These are phyloP conservation scores for Pulveroboletus sp. DNA, from an alignment of 768 basidiomycete species.

Conservation along the genomic window DNA sequence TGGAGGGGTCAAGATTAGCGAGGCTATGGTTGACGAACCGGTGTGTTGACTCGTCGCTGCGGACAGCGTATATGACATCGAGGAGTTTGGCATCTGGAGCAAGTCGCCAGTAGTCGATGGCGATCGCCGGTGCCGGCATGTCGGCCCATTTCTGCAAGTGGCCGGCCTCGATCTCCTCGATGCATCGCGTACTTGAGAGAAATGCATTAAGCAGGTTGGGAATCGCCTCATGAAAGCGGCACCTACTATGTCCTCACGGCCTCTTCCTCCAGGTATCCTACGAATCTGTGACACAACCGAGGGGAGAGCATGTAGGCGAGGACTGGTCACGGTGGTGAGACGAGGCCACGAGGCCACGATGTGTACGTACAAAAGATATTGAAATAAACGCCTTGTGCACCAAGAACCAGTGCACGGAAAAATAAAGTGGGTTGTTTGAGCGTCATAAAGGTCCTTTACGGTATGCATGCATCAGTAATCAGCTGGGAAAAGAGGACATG, in stretches of 20 bases:
- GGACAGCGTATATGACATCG: conserved; percentile 87
- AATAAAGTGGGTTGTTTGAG: conserved; percentile 73
- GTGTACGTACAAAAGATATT: conserved; percentile 73
- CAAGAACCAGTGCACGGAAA: conserved; percentile 80
- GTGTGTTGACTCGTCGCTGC: conserved; percentile 91
- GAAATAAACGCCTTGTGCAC: conserved; percentile 89
- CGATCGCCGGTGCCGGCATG: conserved; percentile 77
- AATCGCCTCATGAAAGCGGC: conserved; percentile 13
- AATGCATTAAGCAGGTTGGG: conserved; percentile 13
- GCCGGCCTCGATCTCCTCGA: conserved; percentile 78
- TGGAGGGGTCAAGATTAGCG: conserved; percentile 71
- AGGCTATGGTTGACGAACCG: conserved; percentile 95
- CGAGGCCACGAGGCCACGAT: conserved; percentile 11
- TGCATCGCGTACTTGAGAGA: conserved; percentile 63
- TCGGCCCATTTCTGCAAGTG: conserved; percentile 77
- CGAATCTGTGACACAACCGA: conserved; percentile 81
- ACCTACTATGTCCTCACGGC: conserved; percentile 87
- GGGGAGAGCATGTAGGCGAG: conserved; percentile 75
- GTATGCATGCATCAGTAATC: conserved; percentile 14
- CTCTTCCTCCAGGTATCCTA: conserved; percentile 91
- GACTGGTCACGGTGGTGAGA: conserved; percentile 40
- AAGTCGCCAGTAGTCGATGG: conserved; percentile 94
- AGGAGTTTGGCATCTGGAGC: conserved; percentile 65
- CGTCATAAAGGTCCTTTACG: conserved; percentile 87
- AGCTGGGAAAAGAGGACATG: conserved; percentile 3